Evolutionary conservation across 129 eudicot genomes (phyloP).

Genomic region (Gnaphalium uliginosum): DNA sequence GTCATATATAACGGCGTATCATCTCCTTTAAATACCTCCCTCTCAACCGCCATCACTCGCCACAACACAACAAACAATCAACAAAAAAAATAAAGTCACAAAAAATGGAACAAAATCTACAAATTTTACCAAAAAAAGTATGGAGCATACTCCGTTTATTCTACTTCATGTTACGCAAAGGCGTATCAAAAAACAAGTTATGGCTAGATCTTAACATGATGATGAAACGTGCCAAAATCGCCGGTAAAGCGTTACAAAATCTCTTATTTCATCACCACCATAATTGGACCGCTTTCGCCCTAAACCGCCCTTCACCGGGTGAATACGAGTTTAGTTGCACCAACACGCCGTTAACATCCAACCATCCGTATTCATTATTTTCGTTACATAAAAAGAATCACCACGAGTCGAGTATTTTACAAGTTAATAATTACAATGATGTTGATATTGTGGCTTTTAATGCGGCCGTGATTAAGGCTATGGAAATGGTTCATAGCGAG

Average conservation of each 20-base stretch:
- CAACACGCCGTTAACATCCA: constrained; percentile 40
- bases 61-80: not conserved
- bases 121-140: constrained; percentile 48
- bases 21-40: no score
- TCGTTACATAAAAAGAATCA: constrained; percentile 37
- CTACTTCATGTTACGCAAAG: constrained; percentile 53
- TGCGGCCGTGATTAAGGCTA: constrained; percentile 38
- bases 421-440: not conserved
- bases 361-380: constrained; percentile 27
- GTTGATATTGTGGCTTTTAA: constrained; percentile 12
- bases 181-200: constrained; percentile 54
- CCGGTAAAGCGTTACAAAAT: constrained; percentile 54
- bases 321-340: constrained; percentile 76
- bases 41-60: no score
- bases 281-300: constrained; percentile 27
- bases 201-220: constrained; percentile 54
- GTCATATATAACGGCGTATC: no score
- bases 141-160: constrained; percentile 50
- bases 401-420: not conserved
- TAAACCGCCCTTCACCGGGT: constrained; percentile 32
- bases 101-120: constrained; percentile 63
- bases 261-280: constrained; percentile 64
- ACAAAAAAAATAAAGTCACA: not conserved
- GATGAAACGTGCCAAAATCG: constrained; percentile 68
- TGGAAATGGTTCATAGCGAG: constrained; percentile 55